phyloP scores from a whole-genome alignment of 2,329 filamentous ascomycete genomes.

The Sporothrix variecibatus region DNA sequence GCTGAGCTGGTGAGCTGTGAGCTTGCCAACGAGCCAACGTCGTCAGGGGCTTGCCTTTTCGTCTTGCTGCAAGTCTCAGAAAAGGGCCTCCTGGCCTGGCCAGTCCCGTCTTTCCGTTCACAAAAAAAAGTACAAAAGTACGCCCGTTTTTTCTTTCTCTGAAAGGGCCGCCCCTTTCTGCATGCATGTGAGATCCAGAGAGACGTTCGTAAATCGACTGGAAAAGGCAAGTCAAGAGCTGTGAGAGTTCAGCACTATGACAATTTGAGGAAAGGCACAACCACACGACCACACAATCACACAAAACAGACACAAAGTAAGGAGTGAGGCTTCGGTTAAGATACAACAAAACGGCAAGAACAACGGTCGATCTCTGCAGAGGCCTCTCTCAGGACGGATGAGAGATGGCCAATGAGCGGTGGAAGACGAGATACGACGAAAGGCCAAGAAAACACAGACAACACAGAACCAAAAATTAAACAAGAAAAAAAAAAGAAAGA shows the following conservation, averaged over 20 bases:
- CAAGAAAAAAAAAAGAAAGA: too few species aligned
- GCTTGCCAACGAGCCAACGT: neutral
- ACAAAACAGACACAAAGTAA: neutral
- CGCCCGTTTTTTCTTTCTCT: neutral
- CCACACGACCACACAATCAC: neutral
- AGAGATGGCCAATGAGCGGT: neutral
- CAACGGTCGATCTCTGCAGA: neutral
- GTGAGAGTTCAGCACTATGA: neutral
- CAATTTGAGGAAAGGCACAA: neutral
- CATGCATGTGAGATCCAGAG: slow-evolving; percentile 7
- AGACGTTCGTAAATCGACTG: neutral
- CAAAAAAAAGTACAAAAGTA: neutral
- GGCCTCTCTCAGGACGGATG: neutral
- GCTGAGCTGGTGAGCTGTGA: neutral
- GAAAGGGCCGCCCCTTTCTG: neutral
- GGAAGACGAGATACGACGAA: neutral
- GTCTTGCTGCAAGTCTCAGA: neutral
- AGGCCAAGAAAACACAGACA: neutral
- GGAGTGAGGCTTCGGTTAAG: neutral
- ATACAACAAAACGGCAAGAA: neutral
- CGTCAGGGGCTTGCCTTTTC: neutral
- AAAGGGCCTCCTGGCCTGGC: neutral
- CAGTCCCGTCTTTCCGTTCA: neutral
- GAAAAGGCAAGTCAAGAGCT: neutral
- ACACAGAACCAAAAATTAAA: neutral